These are phyloP conservation scores for Musa troglodytarum DNA, from an alignment of 176 grass and related monocot species.

Conservation along the genomic window DNA sequence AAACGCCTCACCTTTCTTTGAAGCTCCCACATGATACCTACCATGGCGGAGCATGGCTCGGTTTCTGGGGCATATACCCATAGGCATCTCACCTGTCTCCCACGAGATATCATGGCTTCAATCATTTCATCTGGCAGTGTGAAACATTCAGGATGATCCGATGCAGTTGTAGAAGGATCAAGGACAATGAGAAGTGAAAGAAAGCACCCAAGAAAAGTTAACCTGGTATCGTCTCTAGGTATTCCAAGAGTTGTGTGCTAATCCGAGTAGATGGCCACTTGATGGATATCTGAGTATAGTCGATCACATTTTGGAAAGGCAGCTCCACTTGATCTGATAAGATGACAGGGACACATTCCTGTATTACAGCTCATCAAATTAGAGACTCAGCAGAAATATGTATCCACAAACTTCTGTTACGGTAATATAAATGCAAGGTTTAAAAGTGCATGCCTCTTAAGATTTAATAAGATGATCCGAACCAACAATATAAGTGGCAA, in stretches of 20 bases:
- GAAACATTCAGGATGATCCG: neutral
- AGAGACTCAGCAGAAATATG: conserved; percentile 3
- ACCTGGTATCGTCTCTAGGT: conserved; percentile 85
- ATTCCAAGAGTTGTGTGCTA: conserved; percentile 49
- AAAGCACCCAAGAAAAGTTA: neutral
- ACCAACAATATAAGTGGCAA: neutral
- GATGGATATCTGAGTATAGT: conserved; percentile 80
- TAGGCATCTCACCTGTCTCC: conserved; percentile 58
- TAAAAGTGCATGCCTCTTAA: neutral
- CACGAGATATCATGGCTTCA: conserved; percentile 54
- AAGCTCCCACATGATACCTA: conserved; percentile 73
- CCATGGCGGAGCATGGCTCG: conserved; percentile 70
- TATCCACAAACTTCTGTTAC: neutral
- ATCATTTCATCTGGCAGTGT: conserved; percentile 59
- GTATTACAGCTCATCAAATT: conserved; percentile 26
- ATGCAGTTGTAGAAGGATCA: neutral
- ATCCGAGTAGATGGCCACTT: conserved; percentile 80
- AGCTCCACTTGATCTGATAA: conserved; percentile 88
- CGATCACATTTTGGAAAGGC: conserved; percentile 83
- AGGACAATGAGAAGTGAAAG: neutral
- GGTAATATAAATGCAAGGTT: neutral
- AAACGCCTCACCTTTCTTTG: conserved; percentile 69
- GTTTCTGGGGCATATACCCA: conserved; percentile 70
- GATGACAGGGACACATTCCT: conserved; percentile 96
- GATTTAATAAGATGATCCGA: neutral